Evolutionary conservation across 495 filamentous ascomycete species (phyloP).

Genomic region (Neurospora sp.): DNA sequence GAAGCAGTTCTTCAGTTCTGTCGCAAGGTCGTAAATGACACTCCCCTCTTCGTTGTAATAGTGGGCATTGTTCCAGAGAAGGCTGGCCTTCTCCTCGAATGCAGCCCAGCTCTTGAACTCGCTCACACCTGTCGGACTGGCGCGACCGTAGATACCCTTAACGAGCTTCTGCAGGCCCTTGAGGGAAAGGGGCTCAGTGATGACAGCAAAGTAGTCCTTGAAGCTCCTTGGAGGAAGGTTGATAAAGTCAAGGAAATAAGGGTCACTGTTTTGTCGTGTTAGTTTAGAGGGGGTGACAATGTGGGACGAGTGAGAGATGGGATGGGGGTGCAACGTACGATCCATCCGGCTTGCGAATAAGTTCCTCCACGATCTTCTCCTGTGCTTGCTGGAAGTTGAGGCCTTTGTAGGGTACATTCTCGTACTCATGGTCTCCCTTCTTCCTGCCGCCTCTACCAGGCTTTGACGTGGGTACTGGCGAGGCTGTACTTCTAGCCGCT

Average conservation of each 20-base stretch:
- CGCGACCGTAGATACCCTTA: constrained; percentile 55
- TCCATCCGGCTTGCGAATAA: constrained; percentile 53
- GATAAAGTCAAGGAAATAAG: constrained; percentile 53
- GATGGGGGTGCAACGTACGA: constrained; percentile 37
- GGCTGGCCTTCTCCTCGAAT: constrained; percentile 66
- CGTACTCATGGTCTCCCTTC: constrained; percentile 42
- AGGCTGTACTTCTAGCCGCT: neutral
- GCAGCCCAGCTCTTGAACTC: constrained; percentile 68
- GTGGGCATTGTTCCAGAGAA: constrained; percentile 78
- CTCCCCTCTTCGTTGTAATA: constrained; percentile 86
- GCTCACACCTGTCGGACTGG: constrained; percentile 52
- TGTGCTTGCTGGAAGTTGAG: constrained; percentile 71
- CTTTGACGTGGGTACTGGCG: constrained; percentile 1
- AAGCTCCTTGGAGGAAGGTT: constrained; percentile 52
- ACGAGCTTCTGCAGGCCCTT: constrained; percentile 61
- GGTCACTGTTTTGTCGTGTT: constrained; percentile 35
- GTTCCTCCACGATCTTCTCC: constrained; percentile 63
- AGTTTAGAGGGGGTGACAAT: constrained; percentile 4
- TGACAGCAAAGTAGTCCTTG: constrained; percentile 69
- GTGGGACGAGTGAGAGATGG: neutral
- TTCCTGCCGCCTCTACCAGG: constrained; percentile 11
- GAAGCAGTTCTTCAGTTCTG: constrained; percentile 64
- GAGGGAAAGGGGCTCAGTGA: constrained; percentile 62
- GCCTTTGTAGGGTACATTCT: constrained; percentile 46
- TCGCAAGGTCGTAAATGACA: constrained; percentile 60